Base-by-base conservation (phyloP, 257 asterid genomes). In the Nicotiana noctiflora region DNA sequence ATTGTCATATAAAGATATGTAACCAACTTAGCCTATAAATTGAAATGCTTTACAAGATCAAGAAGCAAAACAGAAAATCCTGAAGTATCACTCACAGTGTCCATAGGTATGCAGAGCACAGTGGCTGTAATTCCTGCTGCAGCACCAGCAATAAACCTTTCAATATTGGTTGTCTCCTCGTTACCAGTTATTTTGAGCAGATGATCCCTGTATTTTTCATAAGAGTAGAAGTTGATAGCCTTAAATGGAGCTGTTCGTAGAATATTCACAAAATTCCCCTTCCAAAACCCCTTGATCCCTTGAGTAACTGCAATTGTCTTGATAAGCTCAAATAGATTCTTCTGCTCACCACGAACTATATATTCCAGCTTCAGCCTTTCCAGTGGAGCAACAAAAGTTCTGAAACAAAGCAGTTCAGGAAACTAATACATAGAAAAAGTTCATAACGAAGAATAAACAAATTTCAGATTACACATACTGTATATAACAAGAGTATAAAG, bases 61-160 rank as follows among this genome's bases (percentile, higher is more conserved):
- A 25, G 40, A 25, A 80, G 55, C 14, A 40, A 25, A 64, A 61
- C 56, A 83, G 23, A 79, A 53, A 80, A 80, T 21, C 62, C 65
- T 62, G 60, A 85, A 83, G 79, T 23, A 68, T 75, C 82, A 88
- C 98, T 90, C 86, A 93, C 98, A 87, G 98, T 95, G 88, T 95
- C 97, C 99, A 95, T 89, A 59, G 99, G 98, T 85, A 95, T 91
- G 86, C 99, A 95, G 74, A 95, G 97, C 51, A 93, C 84, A 13
- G 99, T 93, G 37, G 98, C 99, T 59, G 97, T 95, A 79, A 95
- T 90, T 88, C 99, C 98, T 84, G 99, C 98, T 8, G 96, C 95
- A 79, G 98, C 98, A 81, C 99, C 98, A 9, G 99, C 98, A 82
- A 91, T 75, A 75, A 95, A 93, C 86, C 98, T 95, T 82, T 95